These are phyloP conservation scores for Wickerhamiella lipophila DNA, from an alignment of 805 yeast genomes.

Conservation along the genomic window DNA sequence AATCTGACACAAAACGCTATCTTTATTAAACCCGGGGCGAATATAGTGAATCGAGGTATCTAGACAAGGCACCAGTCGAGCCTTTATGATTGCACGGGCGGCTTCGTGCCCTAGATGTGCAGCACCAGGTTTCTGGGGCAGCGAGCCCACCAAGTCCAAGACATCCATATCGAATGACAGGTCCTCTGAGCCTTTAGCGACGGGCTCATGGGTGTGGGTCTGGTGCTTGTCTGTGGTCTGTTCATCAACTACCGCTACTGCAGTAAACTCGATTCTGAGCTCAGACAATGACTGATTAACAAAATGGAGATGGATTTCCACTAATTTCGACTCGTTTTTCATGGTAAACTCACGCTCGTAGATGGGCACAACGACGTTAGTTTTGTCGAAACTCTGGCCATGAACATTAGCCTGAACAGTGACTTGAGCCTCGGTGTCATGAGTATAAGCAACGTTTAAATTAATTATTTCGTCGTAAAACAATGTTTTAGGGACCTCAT, in stretches of 20 bases:
- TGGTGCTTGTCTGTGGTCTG: background rate
- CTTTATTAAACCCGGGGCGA: conserved; percentile 22
- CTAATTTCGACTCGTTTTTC: background rate
- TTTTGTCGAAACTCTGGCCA: background rate
- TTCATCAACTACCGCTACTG: background rate
- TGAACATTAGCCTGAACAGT: background rate
- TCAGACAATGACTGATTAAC: conserved; percentile 2
- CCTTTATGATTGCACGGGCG: conserved; percentile 15
- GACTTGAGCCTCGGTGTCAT: background rate
- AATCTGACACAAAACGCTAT: conserved; percentile 21
- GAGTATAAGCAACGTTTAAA: background rate
- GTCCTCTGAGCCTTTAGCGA: background rate
- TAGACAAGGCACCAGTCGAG: conserved; percentile 18
- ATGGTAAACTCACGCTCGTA: background rate
- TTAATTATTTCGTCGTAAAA: conserved; percentile 1
- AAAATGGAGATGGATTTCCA: background rate
- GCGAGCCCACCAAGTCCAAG: background rate
- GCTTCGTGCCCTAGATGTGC: conserved; percentile 8
- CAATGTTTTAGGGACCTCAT: background rate
- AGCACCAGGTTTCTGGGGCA: background rate
- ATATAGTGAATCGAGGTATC: conserved; percentile 19
- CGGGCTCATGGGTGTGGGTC: background rate
- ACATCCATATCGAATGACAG: background rate
- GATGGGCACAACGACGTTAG: background rate
- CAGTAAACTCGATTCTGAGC: background rate